Evolutionary conservation across 768 basidiomycete species (phyloP), one percentile per base, ranked within the genome.

Genomic region (Rhodotorula babjevae): DNA sequence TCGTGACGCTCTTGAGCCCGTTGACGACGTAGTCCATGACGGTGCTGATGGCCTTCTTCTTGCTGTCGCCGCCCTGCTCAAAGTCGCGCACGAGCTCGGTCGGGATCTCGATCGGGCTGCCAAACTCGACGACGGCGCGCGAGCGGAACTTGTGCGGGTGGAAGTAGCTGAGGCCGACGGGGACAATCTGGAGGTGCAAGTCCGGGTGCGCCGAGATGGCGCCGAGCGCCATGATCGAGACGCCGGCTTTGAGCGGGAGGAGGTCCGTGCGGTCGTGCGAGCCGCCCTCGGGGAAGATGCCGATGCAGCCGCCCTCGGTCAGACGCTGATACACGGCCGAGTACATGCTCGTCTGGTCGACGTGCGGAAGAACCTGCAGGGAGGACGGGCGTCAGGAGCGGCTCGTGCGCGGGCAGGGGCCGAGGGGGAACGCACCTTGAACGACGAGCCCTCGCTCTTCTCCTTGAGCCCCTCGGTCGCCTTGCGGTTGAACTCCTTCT

Each of bases 241-340:
- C 94, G 10, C 96, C 96, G 42, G 96, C 96, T 82, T 99, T 99
- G 53, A 99, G 85, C 4, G 96, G 96, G 29, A 98, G 86, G 62
- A 98, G 85, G 81, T 98, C 93, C 16, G 92, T 94, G 53, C 96
- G 89, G 82, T 99, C 96, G 81, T 99, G 96, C 69, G 94, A 97
- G 67, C 96, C 96, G 77, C 96, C 95, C 88, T 98, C 96, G 52
- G 96, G 96, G 79, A 98, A 98, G 74, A 99, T 97, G 59, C 96
- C 94, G 72, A 99, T 94, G 75, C 89, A 88, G 23, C 92, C 92
- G 16, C 92, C 92, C 68, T 89, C 87, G 68, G 87, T 90, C 67
- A 98, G 83, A 67, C 87, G 86, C 79, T 92, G 85, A 81, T 96
- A 99, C 10, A 98, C 96, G 70, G 91, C 85, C 27, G 89, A 87